phyloP scores from a whole-genome alignment of 768 basidiomycete genomes.

The Naematelia encephala region DNA sequence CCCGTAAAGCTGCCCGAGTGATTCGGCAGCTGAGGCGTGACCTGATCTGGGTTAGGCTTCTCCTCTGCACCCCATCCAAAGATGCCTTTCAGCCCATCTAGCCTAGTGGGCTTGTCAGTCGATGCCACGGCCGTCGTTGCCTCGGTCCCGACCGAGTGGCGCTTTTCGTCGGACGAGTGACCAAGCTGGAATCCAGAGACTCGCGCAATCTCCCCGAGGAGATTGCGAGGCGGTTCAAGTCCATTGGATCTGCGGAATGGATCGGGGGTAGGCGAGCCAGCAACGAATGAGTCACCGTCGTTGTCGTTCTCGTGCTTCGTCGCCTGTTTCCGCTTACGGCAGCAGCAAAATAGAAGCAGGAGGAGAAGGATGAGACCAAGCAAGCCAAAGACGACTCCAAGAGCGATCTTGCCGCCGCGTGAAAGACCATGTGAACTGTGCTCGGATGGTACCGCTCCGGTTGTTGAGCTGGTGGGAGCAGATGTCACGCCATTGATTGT shows the following conservation, averaged over 20 bases:
- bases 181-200: constrained; percentile 26
- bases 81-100: constrained; percentile 46
- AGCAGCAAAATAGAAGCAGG: constrained; percentile 45
- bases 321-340: constrained; percentile 30
- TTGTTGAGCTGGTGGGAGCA: constrained; percentile 27
- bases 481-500: constrained; percentile 23
- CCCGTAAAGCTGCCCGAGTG: constrained; percentile 29
- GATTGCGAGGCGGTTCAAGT: constrained; percentile 30
- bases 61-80: constrained; percentile 31
- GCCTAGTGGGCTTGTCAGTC: constrained; percentile 34
- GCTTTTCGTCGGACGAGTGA: constrained; percentile 1
- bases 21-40: constrained; percentile 19
- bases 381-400: constrained; percentile 46
- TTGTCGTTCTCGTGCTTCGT: constrained; percentile 24
- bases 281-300: constrained; percentile 44
- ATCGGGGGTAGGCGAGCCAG: constrained; percentile 37
- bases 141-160: neutral
- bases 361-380: constrained; percentile 33
- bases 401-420: constrained; percentile 44
- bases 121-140: constrained; percentile 3
- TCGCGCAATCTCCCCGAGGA: constrained; percentile 38
- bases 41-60: constrained; percentile 7
- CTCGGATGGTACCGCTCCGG: constrained; percentile 10
- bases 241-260: constrained; percentile 30
- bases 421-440: constrained; percentile 30